Percentiles rank a stretch among this genome's conserved stretches.
Conservation (phyloP, 139 green algal genomes). For the Coelastrella sp. region DNA sequence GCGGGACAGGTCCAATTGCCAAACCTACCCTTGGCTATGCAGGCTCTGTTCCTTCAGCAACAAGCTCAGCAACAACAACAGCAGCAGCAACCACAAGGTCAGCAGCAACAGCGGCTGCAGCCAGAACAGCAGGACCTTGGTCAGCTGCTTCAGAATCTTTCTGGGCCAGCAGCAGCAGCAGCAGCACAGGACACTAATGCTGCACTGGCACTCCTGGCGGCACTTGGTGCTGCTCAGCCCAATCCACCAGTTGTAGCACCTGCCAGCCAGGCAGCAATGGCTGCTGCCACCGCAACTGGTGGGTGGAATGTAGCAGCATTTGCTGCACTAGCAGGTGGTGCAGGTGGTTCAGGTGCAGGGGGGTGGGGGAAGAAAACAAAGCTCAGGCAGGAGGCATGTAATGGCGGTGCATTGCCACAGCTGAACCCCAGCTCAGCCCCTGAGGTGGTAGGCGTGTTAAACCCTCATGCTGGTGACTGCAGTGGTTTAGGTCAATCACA, state of each 20-base stretch:
- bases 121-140: neutral
- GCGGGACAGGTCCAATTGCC: neutral
- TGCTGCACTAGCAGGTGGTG: neutral
- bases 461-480: too few relatives aligned
- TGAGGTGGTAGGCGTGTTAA: too few relatives aligned
- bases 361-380: too few relatives aligned
- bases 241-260: neutral
- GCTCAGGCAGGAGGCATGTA: too few relatives aligned
- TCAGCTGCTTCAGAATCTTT: neutral
- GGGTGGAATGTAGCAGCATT: constrained; percentile 13
- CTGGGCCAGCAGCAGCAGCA: constrained; percentile 12
- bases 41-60: neutral
- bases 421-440: too few relatives aligned
- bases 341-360: too few relatives aligned
- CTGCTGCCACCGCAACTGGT: constrained; percentile 7
- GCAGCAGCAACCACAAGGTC: neutral
- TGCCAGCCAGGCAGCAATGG: neutral
- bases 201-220: neutral
- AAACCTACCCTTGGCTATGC: neutral
- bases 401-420: too few relatives aligned
- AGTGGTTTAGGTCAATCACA: too few relatives aligned
- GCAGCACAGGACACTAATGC: neutral
- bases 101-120: neutral
- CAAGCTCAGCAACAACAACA: constrained; percentile 9
- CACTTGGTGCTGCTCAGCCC: neutral